Evolutionary conservation across 176 grass and related monocot genomes (phyloP).

Genomic region (Chloris gayana): DNA sequence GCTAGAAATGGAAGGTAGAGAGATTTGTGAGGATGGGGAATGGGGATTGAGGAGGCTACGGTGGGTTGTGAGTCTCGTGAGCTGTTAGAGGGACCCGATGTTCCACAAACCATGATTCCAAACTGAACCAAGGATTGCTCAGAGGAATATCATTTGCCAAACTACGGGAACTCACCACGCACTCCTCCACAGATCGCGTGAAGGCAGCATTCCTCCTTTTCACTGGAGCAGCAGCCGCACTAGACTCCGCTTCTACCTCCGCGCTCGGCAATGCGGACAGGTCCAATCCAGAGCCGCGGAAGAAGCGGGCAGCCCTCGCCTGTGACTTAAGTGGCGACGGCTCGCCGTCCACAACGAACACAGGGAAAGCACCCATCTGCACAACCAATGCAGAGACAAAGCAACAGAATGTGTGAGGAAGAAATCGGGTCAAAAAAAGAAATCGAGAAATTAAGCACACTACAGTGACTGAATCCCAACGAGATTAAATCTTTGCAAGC

Average conservation of each 20-base stretch:
- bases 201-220: constrained; percentile 55
- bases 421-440: too few species aligned
- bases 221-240: constrained; percentile 29
- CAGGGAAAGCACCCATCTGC: constrained; percentile 91
- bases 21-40: constrained; percentile 15
- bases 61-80: constrained; percentile 36
- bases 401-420: not conserved
- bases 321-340: constrained; percentile 84
- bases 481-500: constrained; percentile 11
- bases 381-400: constrained; percentile 4
- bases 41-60: constrained; percentile 9
- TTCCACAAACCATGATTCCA: constrained; percentile 5
- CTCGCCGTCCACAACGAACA: constrained; percentile 86
- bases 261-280: constrained; percentile 46
- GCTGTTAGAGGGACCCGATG: constrained; percentile 48
- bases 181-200: constrained; percentile 59
- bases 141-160: not conserved
- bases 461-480: not conserved
- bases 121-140: not conserved
- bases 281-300: constrained; percentile 64
- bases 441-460: constrained; percentile 1
- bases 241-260: constrained; percentile 22
- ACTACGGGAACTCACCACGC: constrained; percentile 42
- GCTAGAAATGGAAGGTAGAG: constrained; percentile 9
- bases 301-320: constrained; percentile 89